Evolutionary conservation across 2,329 filamentous ascomycete species (phyloP), one percentile per base, ranked within the genome.

Genomic region (Fulvia fulva): DNA sequence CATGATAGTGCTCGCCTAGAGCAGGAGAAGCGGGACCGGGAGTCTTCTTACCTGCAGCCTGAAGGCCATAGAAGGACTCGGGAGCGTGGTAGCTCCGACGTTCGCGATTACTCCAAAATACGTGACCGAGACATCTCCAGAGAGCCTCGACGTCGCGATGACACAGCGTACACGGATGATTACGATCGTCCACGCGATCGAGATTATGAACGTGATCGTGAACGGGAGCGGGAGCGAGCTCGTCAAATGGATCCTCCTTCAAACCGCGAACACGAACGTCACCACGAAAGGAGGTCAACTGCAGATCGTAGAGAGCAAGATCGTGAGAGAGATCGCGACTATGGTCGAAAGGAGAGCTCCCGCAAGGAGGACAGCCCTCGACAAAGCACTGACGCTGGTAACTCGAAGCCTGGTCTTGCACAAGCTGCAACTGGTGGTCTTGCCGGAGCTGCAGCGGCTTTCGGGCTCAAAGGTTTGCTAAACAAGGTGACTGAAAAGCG

Each of bases 61-160:
- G 63, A 74, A 65, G 64, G 62, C 58, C 28, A 62, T 32, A 43
- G 49, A 14, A 53, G 55, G 43, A 41, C 50, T 23, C 41, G 55
- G n/a, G 54, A 56, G 19, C 30, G 54, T 12, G 54, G 54, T 7
- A 50, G 34, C 54, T 50, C 47, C 28, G 51, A 53, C 65, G 54
- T 67, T 58, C 50, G 71, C 66, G 19, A 73, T 16, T 50, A 50
- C 47, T 50, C 47, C 23, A 50, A 50, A 26, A 28, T 50, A 69
- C 56, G 62, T 19, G 60, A 67, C 26, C 68, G 60, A 32, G 60
- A 51, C 53, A 26, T 50, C 46, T 46, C 59, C 25, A 57, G 55
- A 22, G 58, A 63, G 51, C 25, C 70, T 67, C 22, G 73, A 72
- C 53, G 68, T 57, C 51, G 72, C 69, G 65, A 72, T 16, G 73